Conservation (phyloP, 768 basidiomycete species). For the Podaxis rugospora region DNA sequence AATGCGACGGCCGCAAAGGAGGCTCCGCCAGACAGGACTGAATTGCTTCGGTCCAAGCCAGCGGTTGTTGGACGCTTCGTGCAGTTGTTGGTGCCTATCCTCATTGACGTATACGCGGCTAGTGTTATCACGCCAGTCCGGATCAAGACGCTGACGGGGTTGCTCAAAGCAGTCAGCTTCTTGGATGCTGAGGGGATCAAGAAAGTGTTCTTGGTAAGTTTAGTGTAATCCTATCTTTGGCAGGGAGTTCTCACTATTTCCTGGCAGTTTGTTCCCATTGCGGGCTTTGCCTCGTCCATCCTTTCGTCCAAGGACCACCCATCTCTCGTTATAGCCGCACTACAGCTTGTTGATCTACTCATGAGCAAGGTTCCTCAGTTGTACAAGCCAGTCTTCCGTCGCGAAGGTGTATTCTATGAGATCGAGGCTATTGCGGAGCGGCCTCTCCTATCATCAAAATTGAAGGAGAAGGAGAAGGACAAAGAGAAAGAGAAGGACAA, state of each 20-base stretch:
- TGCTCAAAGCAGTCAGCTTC: constrained; percentile 91
- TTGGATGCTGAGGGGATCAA: constrained; percentile 73
- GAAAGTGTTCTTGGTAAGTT: constrained; percentile 69
- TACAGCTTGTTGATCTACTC: constrained; percentile 92
- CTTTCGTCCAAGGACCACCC: constrained; percentile 91
- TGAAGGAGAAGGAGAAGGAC: constrained; percentile 39
- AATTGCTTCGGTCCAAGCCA: constrained; percentile 70
- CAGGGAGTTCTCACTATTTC: constrained; percentile 5
- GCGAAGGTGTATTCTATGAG: constrained; percentile 97
- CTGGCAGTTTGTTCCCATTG: constrained; percentile 83
- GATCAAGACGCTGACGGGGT: constrained; percentile 80
- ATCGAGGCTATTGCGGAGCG: constrained; percentile 74
- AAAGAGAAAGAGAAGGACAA: constrained; percentile 23
- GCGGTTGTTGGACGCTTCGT: constrained; percentile 82
- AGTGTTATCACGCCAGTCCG: constrained; percentile 87
- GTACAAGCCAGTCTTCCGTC: constrained; percentile 85
- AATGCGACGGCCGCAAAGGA: constrained; percentile 31
- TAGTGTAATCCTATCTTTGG: background rate
- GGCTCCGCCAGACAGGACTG: constrained; percentile 53
- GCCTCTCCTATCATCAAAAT: constrained; percentile 45
- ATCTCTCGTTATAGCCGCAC: constrained; percentile 77
- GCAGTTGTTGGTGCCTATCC: constrained; percentile 84
- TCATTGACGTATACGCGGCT: constrained; percentile 99
- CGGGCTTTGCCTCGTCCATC: constrained; percentile 92
- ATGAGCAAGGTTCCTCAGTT: constrained; percentile 77